Conservation (phyloP, 129 eudicot genomes). For the Mikania micrantha region DNA sequence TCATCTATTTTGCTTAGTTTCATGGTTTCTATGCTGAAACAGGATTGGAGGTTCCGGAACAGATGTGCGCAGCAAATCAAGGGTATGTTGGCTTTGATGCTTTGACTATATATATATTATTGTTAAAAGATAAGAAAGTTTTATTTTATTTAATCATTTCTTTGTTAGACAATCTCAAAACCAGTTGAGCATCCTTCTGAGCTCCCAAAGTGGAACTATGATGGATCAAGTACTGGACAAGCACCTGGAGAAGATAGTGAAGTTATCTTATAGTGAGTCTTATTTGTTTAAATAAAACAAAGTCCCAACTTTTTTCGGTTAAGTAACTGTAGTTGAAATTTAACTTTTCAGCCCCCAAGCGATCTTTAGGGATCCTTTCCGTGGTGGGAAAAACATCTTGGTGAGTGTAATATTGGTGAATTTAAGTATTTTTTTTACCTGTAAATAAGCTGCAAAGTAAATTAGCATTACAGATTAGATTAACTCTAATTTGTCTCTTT, state of each 20-base stretch:
- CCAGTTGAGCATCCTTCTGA: constrained; percentile 90
- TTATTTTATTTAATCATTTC: neutral
- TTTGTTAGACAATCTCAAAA: constrained; percentile 62
- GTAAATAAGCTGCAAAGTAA: neutral
- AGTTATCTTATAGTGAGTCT: constrained; percentile 91
- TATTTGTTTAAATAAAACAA: neutral
- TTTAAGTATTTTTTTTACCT: neutral
- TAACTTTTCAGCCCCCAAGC: constrained; percentile 80
- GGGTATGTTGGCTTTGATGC: constrained; percentile 40
- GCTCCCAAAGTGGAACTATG: constrained; percentile 97
- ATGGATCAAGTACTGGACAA: constrained; percentile 97
- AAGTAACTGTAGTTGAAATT: constrained; percentile 6
- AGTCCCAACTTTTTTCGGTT: neutral
- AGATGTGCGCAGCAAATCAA: constrained; percentile 92
- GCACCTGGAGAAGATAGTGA: constrained; percentile 99
- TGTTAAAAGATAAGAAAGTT: neutral
- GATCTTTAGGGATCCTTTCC: constrained; percentile 92
- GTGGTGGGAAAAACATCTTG: constrained; percentile 96
- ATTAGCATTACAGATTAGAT: neutral
- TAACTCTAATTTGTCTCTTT: neutral
- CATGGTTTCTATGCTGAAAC: constrained; percentile 23
- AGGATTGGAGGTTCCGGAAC: constrained; percentile 97
- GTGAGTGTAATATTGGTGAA: constrained; percentile 40
- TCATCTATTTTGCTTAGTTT: constrained; percentile 8
- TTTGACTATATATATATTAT: neutral